Evolutionary conservation across 2,329 filamentous ascomycete species (phyloP).

Genomic region (Hypoxylon sp.): DNA sequence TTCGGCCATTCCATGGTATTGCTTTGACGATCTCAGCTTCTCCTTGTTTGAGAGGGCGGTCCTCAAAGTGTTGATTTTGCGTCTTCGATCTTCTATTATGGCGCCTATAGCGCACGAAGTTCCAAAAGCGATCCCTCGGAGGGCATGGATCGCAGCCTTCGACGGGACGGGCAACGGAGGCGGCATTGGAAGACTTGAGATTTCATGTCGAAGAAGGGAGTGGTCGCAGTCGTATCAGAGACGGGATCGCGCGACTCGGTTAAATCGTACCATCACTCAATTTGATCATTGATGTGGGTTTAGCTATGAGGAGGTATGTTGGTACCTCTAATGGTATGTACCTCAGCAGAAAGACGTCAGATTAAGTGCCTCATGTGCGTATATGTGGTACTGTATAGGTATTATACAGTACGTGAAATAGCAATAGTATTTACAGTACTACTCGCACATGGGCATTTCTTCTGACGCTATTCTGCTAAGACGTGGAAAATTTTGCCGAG

Average conservation of each 20-base stretch:
- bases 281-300: too few relatives aligned
- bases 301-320: too few relatives aligned
- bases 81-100: slow-evolving; percentile 68
- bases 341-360: too few relatives aligned
- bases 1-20: slow-evolving; percentile 47
- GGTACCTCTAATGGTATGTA: too few relatives aligned
- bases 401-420: too few relatives aligned
- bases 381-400: too few relatives aligned
- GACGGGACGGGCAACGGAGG: slow-evolving; percentile 64
- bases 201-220: slow-evolving; percentile 37
- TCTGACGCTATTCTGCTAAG: too few relatives aligned
- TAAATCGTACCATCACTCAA: slow-evolving; percentile 19
- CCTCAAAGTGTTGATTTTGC: slow-evolving; percentile 64
- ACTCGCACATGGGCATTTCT: too few relatives aligned
- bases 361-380: too few relatives aligned
- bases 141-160: slow-evolving; percentile 66
- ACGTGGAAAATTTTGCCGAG: slow-evolving; percentile 6
- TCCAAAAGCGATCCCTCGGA: slow-evolving; percentile 67
- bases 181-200: slow-evolving; percentile 52
- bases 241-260: slow-evolving; percentile 2
- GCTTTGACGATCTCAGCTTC: slow-evolving; percentile 59
- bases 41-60: slow-evolving; percentile 66
- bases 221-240: background rate
- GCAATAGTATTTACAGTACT: too few relatives aligned
- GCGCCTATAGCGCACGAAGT: slow-evolving; percentile 69